Base-by-base conservation (phyloP, 2,329 filamentous ascomycete genomes). In the Botryotinia calthae region DNA sequence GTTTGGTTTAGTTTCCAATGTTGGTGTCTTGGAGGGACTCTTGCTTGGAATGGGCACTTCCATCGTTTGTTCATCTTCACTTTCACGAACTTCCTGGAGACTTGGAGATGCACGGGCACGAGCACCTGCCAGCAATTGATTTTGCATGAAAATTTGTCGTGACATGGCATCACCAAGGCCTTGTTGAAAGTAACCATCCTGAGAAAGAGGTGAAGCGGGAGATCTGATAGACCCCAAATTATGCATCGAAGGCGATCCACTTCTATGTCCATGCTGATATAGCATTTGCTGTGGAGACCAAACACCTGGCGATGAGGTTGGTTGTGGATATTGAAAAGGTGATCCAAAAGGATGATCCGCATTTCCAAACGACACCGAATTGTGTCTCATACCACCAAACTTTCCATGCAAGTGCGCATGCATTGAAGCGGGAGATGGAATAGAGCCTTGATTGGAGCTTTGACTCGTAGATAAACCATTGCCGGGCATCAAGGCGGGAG, bases 341-440 rank as follows among this genome's bases (percentile, higher is more conserved):
- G 91, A 90, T 51, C 85, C 83, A 75, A 89, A 86, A n/a, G 87
- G 83, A 74, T 84, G 83, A 70, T 88, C 87, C 59, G 85, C 85
- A 18, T 87, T 85, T 56, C 63, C 87, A 73, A 92, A 87, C 2
- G 90, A 90, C 70, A 91, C 90, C 0, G 93, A 95, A 74, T 93
- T 91, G 73, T 92, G 87, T 72, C 91, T 87, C 70, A 66, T 66
- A n/a, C 70, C 65, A 80, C 92, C 92, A 83, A 86, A 89, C 75
- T 89, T 90, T 25, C 84, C 84, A 42, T 88, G 87, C 75, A 84
- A 81, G 64, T 84, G 83, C 20, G 83, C 85, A 62, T 88, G 86
- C 25, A 93, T 93, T 2, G 92, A 91, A 10, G 89, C 87, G 1
- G 94, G 93, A 7, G 94, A 96, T 2, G 89, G 87, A 59, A 92